Base-by-base conservation (phyloP, 2,329 filamentous ascomycete species). In the Microascus cirrosus region DNA sequence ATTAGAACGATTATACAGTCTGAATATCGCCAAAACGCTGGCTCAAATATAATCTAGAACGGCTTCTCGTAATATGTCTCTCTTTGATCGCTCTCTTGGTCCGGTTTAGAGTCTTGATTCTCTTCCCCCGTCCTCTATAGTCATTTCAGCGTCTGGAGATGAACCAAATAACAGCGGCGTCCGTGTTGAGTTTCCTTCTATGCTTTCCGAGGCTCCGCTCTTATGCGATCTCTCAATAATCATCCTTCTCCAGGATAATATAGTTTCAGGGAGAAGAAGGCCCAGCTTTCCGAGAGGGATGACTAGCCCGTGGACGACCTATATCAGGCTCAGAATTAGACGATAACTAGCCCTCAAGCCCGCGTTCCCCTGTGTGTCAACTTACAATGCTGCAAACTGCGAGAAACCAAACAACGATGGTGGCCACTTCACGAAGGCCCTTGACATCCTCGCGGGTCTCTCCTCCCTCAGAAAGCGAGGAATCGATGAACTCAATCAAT, bases 361-460 rank as follows among this genome's bases (percentile, higher is more conserved):
- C n/a, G 48, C 24, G 58, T n/a, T 42, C 45, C 25, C 58, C 45
- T 4, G 10, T 24, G 22, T 55, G 39, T 60, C n/a, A 39, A 77
- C 85, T 77, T 73, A 91, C 87, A 60, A 95, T 86, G 62, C 89
- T 94, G 71, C 88, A 93, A 22, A 94, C 83, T 10, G 83, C 80
- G 56, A 95, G 71, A 65, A 96, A 96, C 91, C 91, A 96, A 20
- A 96, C 85, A 0, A 95, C 81, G 1, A 93, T 77, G 1, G 76
- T 77, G 56, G 90, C 79, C 0, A 82, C 77, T 61, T 95, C 88
- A 4, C 76, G 76, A 1, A 95, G 73, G 10, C 79, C 72, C 35
- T 73, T 71, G 0, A 90, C 86, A 66, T 95, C 90, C 39, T 78
- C 74, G 32, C 89, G 78, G 15, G 82, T 72, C 35, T 78, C 66